Evolutionary conservation across 257 asterid genomes (phyloP).

Genomic region (Echium plantagineum): DNA sequence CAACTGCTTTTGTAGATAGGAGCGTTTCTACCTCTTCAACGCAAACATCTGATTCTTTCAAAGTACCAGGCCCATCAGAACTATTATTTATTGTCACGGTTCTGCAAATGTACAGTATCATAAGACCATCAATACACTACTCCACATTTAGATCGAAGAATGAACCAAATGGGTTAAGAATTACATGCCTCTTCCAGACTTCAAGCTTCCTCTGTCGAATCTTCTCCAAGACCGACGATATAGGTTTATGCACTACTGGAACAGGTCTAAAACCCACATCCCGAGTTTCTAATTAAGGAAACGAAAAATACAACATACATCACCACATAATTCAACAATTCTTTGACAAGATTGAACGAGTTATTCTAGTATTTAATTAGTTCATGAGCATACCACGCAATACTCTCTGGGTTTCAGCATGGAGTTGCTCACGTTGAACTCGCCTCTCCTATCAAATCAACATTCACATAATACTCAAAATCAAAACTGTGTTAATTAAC

Average conservation of each 20-base stretch:
- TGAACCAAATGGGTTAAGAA: background rate
- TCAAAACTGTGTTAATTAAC: background rate
- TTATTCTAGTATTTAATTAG: background rate
- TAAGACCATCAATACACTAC: background rate
- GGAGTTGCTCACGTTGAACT: slow-evolving; percentile 55
- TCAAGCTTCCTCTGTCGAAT: slow-evolving; percentile 86
- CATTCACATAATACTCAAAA: background rate
- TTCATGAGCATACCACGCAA: slow-evolving; percentile 44
- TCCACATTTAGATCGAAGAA: slow-evolving; percentile 2
- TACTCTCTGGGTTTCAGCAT: slow-evolving; percentile 79
- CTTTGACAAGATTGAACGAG: background rate
- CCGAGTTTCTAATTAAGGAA: slow-evolving; percentile 41
- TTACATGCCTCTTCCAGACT: slow-evolving; percentile 46
- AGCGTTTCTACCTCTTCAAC: slow-evolving; percentile 19
- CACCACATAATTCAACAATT: background rate
- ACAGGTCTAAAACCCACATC: slow-evolving; percentile 64
- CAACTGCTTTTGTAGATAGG: slow-evolving; percentile 14
- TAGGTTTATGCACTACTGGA: slow-evolving; percentile 61
- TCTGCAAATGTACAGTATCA: slow-evolving; percentile 26
- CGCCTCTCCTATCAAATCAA: slow-evolving; percentile 48
- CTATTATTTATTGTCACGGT: slow-evolving; percentile 12
- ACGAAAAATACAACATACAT: slow-evolving; percentile 1
- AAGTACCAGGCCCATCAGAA: slow-evolving; percentile 16
- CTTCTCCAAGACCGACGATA: slow-evolving; percentile 78
- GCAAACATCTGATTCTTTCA: slow-evolving; percentile 19